A percentile compares a stretch with the other conserved stretches of the same genome.
Evolutionary conservation across 495 filamentous ascomycete species (phyloP).

Genomic region (Lasiosphaeria hispida): DNA sequence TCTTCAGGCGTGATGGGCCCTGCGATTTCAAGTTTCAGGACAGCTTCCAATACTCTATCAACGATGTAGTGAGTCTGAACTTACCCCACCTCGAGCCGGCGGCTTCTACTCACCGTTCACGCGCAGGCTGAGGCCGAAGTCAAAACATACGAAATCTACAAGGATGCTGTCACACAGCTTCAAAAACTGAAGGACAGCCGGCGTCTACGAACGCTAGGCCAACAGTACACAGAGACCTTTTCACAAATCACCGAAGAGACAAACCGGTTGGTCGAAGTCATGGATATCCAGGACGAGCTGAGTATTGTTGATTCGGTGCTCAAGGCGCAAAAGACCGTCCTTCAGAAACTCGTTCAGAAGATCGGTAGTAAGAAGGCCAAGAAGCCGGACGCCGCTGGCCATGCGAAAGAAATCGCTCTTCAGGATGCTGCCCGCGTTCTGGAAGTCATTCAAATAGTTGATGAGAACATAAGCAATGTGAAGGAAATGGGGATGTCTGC

Average conservation of each 20-base stretch:
- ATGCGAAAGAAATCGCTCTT: background rate
- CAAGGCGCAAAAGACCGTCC: slow-evolving; percentile 5
- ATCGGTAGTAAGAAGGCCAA: background rate
- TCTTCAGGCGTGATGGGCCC: slow-evolving; percentile 13
- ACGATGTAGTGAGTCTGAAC: slow-evolving; percentile 9
- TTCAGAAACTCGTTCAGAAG: background rate
- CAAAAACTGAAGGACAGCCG: background rate
- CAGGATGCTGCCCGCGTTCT: slow-evolving; percentile 4
- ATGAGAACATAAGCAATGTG: slow-evolving; percentile 1
- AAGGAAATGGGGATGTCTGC: slow-evolving; percentile 7
- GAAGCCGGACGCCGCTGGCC: background rate
- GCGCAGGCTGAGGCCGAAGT: slow-evolving; percentile 14
- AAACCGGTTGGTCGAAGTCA: slow-evolving; percentile 3
- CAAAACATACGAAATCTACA: background rate
- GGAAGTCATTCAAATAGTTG: background rate
- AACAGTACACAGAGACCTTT: slow-evolving; percentile 16
- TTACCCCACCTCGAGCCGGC: background rate
- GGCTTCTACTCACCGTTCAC: background rate
- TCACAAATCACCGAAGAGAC: slow-evolving; percentile 2
- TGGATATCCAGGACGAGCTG: slow-evolving; percentile 9
- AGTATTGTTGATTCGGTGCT: slow-evolving; percentile 3
- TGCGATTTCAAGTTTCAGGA: slow-evolving; percentile 15
- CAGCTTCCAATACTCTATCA: slow-evolving; percentile 17
- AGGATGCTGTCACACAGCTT: slow-evolving; percentile 3
- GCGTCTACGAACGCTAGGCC: background rate